Evolutionary conservation across 352 stramenopile species (phyloP).

Genomic region (Globisporangium mamillatum): DNA sequence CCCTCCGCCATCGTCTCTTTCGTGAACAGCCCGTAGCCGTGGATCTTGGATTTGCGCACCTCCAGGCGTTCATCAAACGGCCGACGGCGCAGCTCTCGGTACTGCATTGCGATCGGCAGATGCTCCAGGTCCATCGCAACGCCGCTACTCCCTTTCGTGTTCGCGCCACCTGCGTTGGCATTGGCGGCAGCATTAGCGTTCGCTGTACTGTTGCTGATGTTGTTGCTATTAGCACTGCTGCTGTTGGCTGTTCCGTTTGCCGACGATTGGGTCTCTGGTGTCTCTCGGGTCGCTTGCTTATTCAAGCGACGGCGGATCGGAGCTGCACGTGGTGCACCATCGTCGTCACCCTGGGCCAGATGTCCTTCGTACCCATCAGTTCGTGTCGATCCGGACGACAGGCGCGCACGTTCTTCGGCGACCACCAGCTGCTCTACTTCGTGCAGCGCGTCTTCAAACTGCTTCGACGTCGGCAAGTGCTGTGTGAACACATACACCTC

Average conservation of each 20-base stretch:
- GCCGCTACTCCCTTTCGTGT: slow-evolving; percentile 23
- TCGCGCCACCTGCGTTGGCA: neutral
- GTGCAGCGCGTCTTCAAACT: slow-evolving; percentile 78
- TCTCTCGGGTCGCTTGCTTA: slow-evolving; percentile 53
- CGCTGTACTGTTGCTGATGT: neutral
- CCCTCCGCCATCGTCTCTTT: slow-evolving; percentile 89
- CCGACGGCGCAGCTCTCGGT: slow-evolving; percentile 89
- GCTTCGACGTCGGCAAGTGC: slow-evolving; percentile 57
- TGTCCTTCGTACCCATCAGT: slow-evolving; percentile 82
- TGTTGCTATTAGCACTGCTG: neutral
- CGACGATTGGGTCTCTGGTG: slow-evolving; percentile 22
- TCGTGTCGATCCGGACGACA: slow-evolving; percentile 81
- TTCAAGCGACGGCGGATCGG: slow-evolving; percentile 34
- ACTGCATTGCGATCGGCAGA: slow-evolving; percentile 86
- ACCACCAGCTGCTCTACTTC: slow-evolving; percentile 78
- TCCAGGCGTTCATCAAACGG: slow-evolving; percentile 89
- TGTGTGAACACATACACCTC: slow-evolving; percentile 88
- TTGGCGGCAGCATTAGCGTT: slow-evolving; percentile 13
- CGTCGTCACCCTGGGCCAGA: slow-evolving; percentile 29
- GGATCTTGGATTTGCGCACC: slow-evolving; percentile 93
- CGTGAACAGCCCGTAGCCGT: slow-evolving; percentile 96
- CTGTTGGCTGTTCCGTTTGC: slow-evolving; percentile 17
- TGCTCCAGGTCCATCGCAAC: slow-evolving; percentile 81
- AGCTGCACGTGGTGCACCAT: slow-evolving; percentile 17
- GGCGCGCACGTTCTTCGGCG: slow-evolving; percentile 79